Base-by-base conservation (phyloP, 169 alveolate species). In the Amoebophrya sp. region DNA sequence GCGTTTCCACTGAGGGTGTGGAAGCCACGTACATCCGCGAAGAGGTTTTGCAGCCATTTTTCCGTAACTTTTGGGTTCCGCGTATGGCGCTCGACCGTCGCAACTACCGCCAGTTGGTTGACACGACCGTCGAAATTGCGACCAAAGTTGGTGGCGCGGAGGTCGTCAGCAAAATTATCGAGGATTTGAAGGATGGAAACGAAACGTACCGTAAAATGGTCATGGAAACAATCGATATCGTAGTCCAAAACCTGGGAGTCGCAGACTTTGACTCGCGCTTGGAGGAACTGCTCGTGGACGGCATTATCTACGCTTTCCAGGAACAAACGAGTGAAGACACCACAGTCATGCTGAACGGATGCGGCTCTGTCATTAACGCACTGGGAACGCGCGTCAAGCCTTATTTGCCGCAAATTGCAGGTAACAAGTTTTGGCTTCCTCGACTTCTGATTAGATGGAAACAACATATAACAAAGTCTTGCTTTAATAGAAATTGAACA, bases 81-180 rank as follows among this genome's bases (percentile, higher is more conserved):
- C 96, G 99, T 65, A 97, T 96, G 93, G 99, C 99, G 23, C 94
- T 97, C 78, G 99, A 98, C 95, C 97, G 98, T 93, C 97, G 98
- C 92, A 98, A 98, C 94, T 96, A 96, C 92, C 98, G 97, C 91
- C 98, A 97, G 93, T 96, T 99, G 89, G 98, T 99, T 14, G 99
- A 98, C 94, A 98, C 99, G 0, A 99, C 99, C 0, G 99, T 98
- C 38, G 99, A 98, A 95, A 96, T 99, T 10, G 99, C 99, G 41
- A 95, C 97, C 94, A 98, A 98, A 95, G 99, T 98, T 24, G 99
- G 99, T 33, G 98, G 99, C 47, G 97, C 98, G 24, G 98, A 98
- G 94, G 96, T 98, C 78, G 95, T 98, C 90, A 95, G 96, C 78
- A 95, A 95, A 38, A 96, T 97, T 14, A 98, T 97, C 40, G 96